A percentile compares a stretch with the other conserved stretches of the same genome.
Conservation (phyloP, 805 yeast species). For the Grigorovia humatica region DNA sequence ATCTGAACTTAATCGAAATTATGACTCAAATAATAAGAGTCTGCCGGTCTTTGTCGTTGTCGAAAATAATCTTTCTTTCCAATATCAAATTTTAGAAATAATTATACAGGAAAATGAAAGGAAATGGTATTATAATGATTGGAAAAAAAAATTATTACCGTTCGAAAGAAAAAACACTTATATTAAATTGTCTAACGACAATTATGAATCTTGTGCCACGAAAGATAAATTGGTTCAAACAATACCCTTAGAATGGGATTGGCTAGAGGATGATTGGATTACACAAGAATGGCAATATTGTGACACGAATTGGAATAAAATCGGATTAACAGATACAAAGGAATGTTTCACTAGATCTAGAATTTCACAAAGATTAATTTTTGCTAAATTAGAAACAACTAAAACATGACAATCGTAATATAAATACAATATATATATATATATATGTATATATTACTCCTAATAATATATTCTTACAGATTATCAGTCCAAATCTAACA, state of each 20-base stretch:
- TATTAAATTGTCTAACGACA: neutral
- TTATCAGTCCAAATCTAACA: too few species aligned
- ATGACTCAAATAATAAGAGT: neutral
- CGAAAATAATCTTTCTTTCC: neutral
- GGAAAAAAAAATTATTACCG: constrained; percentile 16
- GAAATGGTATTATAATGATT: constrained; percentile 19
- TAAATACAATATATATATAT: neutral
- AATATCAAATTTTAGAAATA: constrained; percentile 14
- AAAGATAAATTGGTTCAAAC: constrained; percentile 8
- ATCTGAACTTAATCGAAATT: neutral
- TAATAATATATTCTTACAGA: neutral
- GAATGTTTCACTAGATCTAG: constrained; percentile 22
- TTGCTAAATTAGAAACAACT: constrained; percentile 1
- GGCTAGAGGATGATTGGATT: constrained; percentile 24
- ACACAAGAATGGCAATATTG: constrained; percentile 18
- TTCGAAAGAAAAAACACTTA: constrained; percentile 15
- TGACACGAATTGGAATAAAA: constrained; percentile 19
- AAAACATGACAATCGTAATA: neutral
- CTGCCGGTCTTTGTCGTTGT: neutral
- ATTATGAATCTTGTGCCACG: neutral
- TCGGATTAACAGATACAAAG: constrained; percentile 18
- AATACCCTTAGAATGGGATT: constrained; percentile 19
- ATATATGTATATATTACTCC: too few species aligned
- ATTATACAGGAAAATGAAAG: constrained; percentile 23
- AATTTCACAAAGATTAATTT: constrained; percentile 17